Evolutionary conservation across 2,329 filamentous ascomycete species (phyloP).

Genomic region (Elsinoe arachidis): DNA sequence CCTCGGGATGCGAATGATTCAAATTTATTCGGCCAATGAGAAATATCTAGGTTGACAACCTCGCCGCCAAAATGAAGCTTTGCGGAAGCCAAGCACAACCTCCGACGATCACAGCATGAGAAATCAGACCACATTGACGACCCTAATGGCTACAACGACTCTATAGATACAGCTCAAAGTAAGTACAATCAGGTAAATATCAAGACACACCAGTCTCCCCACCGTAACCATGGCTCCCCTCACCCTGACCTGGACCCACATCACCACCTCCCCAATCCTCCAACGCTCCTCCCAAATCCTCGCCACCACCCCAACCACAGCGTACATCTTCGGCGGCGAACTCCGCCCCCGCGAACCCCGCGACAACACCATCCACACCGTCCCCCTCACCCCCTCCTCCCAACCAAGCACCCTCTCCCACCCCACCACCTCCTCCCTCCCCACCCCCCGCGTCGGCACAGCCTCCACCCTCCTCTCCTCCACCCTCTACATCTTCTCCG

Average conservation of each 20-base stretch:
- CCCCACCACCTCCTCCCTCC: slow-evolving; percentile 45
- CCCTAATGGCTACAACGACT: neutral
- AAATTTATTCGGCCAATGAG: neutral
- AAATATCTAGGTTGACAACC: neutral
- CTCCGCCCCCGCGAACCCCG: slow-evolving; percentile 55
- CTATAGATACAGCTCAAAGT: neutral
- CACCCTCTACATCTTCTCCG: slow-evolving; percentile 73
- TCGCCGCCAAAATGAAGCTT: neutral
- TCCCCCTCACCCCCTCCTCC: neutral
- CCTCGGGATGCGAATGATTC: neutral
- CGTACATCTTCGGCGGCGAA: slow-evolving; percentile 73
- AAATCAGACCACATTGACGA: slow-evolving; percentile 1
- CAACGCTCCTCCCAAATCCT: slow-evolving; percentile 68
- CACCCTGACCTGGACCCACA: slow-evolving; percentile 27
- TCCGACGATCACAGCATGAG: neutral
- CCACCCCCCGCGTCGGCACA: slow-evolving; percentile 62
- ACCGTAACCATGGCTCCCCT: slow-evolving; percentile 1
- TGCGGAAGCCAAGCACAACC: neutral
- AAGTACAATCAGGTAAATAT: neutral
- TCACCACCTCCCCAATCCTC: slow-evolving; percentile 35
- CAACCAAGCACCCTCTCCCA: slow-evolving; percentile 15
- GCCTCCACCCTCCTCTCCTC: slow-evolving; percentile 59
- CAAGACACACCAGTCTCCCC: neutral
- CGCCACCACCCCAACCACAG: slow-evolving; percentile 41
- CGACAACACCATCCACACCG: slow-evolving; percentile 61